Evolutionary conservation across 306 rosid species (phyloP).

Genomic region (Urtica urens): DNA sequence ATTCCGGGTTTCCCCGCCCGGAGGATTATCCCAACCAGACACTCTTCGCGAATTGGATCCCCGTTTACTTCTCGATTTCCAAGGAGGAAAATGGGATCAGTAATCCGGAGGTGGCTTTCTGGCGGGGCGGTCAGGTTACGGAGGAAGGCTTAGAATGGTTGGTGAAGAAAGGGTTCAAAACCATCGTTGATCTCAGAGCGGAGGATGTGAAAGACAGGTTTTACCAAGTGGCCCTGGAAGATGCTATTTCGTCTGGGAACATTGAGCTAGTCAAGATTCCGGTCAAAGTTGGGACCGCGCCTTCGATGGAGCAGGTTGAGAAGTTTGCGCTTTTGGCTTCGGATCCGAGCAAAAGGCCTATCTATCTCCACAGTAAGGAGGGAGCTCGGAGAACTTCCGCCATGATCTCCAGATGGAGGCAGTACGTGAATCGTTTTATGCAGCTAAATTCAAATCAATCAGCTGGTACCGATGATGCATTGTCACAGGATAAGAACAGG

Average conservation of each 20-base stretch:
- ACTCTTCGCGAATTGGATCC: constrained; percentile 76
- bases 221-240: constrained; percentile 38
- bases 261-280: constrained; percentile 73
- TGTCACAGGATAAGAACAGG: constrained; percentile 24
- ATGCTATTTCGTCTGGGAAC: constrained; percentile 56
- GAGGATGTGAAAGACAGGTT: constrained; percentile 58
- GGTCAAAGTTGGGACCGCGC: constrained; percentile 64
- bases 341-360: constrained; percentile 56
- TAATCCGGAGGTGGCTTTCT: constrained; percentile 60
- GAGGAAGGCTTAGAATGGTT: constrained; percentile 91
- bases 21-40: constrained; percentile 65
- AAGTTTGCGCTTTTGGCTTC: constrained; percentile 68
- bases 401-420: constrained; percentile 93
- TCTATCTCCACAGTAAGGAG: constrained; percentile 89
- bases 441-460: constrained; percentile 31
- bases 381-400: constrained; percentile 83
- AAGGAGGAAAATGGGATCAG: constrained; percentile 32
- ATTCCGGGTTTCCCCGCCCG: constrained; percentile 56
- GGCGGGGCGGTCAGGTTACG: constrained; percentile 95
- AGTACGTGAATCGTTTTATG: constrained; percentile 38
- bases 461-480: constrained; percentile 22
- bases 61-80: constrained; percentile 41
- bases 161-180: constrained; percentile 57
- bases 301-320: constrained; percentile 73
- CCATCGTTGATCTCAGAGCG: constrained; percentile 75